Base-by-base conservation (phyloP, 129 eudicot species). In the Tanacetum coccineum region DNA sequence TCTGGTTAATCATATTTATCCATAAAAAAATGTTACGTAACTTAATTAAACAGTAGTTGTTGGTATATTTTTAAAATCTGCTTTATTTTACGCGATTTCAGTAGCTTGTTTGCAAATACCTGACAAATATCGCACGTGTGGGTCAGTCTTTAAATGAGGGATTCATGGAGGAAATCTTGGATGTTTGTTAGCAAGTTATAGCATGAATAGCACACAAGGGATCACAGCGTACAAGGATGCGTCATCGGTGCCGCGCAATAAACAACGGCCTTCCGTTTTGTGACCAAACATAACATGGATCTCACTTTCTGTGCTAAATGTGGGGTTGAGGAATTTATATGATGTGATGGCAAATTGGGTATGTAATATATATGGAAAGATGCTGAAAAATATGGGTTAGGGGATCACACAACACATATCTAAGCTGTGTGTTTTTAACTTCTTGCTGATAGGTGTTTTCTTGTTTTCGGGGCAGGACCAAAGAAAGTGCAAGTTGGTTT, bases 151-250 rank as follows among this genome's bases (percentile, higher is more conserved):
- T 74, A 73, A 36, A 47, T 26, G 87, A 78, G 62, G 93, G 93
- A 51, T 74, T 75, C 46, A 82, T 73, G 50, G 74, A n/a, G 93
- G 74, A 64, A 85, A 83, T 1, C 97, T 82, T 0, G 72, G 80
- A 66, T 91, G 97, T 70, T 85, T 83, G 67, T 80, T 72, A 42
- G 97, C 93, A 18, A 91, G 97, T 71, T 87, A 87, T 91, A 70
- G 97, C 97, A 58, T 79, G 95, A 75, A n/a, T n/a, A 87, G 97
- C 9, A 91, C 96, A 9, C 81, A n/a, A n/a, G 78, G 55, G 76
- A 84, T 91, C 97, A 20, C 97, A 64, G 70, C 73, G 75, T 25
- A 74, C 97, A 91, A 9, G 87, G 97, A 85, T n/a, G 97, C 97
- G 53, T 91, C 96, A 13, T 91, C 97, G 19, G n/a, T n/a, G 97